These are phyloP conservation scores for Debaryomyces fabryi DNA, from an alignment of 1,139 yeast genomes.

Conservation along the genomic window DNA sequence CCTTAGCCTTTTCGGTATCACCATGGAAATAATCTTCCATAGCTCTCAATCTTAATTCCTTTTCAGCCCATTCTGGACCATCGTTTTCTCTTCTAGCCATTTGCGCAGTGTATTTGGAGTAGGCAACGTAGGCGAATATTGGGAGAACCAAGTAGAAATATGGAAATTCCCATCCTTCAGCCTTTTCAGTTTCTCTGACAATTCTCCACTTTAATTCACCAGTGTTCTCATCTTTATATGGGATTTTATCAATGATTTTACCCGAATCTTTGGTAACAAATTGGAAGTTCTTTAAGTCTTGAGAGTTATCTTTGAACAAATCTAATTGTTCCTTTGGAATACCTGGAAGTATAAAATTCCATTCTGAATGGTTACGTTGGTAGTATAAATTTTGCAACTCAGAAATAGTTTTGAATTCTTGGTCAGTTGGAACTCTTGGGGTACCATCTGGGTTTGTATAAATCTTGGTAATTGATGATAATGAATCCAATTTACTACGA, in stretches of 20 bases:
- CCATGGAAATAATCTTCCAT: constrained; percentile 65
- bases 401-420: constrained; percentile 74
- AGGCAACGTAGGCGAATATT: constrained; percentile 43
- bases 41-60: constrained; percentile 81
- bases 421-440: constrained; percentile 69
- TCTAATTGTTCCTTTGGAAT: constrained; percentile 57
- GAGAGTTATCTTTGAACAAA: constrained; percentile 63
- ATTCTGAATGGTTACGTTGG: constrained; percentile 59
- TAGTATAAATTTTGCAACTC: constrained; percentile 66
- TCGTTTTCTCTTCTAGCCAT: constrained; percentile 45
- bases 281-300: constrained; percentile 61
- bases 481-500: constrained; percentile 45
- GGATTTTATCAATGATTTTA: constrained; percentile 78
- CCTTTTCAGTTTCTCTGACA: constrained; percentile 71
- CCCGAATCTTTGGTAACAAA: constrained; percentile 65
- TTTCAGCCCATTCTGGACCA: constrained; percentile 79
- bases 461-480: constrained; percentile 59
- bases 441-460: constrained; percentile 81
- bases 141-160: constrained; percentile 78
- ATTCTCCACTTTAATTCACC: constrained; percentile 83
- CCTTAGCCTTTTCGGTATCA: constrained; percentile 60
- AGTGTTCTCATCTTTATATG: constrained; percentile 75
- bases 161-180: constrained; percentile 85
- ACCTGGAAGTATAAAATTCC: constrained; percentile 63
- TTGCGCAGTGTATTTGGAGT: constrained; percentile 51